Base-by-base conservation (phyloP, 1,284 basidiomycete species). In the Irpex sp. region DNA sequence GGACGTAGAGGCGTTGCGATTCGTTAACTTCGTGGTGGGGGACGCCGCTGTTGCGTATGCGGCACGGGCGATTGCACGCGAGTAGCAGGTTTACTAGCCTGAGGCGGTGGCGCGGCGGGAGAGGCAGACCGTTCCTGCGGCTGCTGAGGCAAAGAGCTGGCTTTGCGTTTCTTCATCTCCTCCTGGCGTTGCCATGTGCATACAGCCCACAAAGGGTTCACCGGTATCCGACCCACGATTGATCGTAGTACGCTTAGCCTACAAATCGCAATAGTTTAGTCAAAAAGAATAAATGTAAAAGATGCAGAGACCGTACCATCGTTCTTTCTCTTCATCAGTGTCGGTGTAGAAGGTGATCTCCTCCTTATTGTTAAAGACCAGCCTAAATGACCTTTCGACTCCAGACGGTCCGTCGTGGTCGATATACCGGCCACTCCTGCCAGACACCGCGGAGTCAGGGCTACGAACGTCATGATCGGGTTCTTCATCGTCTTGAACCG, bases 301-400 rank as follows among this genome's bases (percentile, higher is more conserved):
- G 45, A 21, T 12, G 57, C 21, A 21, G 49, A 61, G 39, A 33
- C 80, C 88, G 69, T 72, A 94, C 96, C 96, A 99, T 75, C 81
- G 82, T 14, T 79, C 75, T 76, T 97, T 98, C 71, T 95, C 92
- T 64, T 88, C 88, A 66, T 96, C 91, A 10, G 86, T 90, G 74
- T 98, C 96, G 36, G 96, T 93, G 68, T 91, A 94, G 79, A 98
- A 98, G 5, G 83, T 75, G 65, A 98, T 97, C 60, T 88, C 84
- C 69, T 96, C 87, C 47, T 87, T 84, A 57, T 87, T 82, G 4
- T 85, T 83, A 75, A 99, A 98, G 7, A 88, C 75, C 56, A 99
- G 75, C 57, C 90, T 82, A 84, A 98, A 98, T 2, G 91, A 94
- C 54, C 93, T 83, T 66, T 94, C 90, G 18, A 94, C 85, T 60